Base-by-base conservation (phyloP, 1,284 basidiomycete genomes). In the Malassezia psittaci region DNA sequence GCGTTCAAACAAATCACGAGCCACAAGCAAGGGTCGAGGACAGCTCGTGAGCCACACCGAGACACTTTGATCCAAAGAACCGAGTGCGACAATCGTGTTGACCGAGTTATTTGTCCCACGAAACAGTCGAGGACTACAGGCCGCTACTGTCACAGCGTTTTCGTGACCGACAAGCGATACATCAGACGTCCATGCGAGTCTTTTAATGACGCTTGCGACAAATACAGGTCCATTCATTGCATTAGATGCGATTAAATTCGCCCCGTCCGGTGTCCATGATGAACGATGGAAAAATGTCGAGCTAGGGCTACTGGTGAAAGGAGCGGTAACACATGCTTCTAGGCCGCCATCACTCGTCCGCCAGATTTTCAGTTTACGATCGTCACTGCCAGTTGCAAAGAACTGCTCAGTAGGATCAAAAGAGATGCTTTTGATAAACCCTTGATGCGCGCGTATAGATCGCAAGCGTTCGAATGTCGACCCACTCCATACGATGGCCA, bases 231-330 rank as follows among this genome's bases (percentile, higher is more conserved):
- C 90, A 74, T 94, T 96, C 64, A 91, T 96, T 3, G 93, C 90
- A 69, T 98, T 98, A 0, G 91, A 93, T 1, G 90, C 87, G 5
- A 91, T 90, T 60, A 99, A 87, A 70, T 94, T 88, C 7, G 89
- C 87, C n/a, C 94, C 94, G 75, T 98, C 94, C 2, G 93, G 93
- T 1, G 91, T 94, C 94, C 93, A 99, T 68, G 90, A 94, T 18
- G 94, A 79, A 60, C 94, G 80, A 52, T 90, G 81, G 76, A 96
- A 96, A 79, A 96, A 98, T 2, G 90, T 96, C 63, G 86, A 88
- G 42, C 88, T 89, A 0, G 94, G 93, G 2, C 90, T 94, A 72
- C 87, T 85, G 63, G 86, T 84, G 67, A 98, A 98, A 0, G 91
- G 93, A 64, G 90, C 88, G 29, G 80, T 83, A 41, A 98, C 83